Evolutionary conservation across 345 rosid species (phyloP).

Genomic region (Cardamine chenopodiifolia): DNA sequence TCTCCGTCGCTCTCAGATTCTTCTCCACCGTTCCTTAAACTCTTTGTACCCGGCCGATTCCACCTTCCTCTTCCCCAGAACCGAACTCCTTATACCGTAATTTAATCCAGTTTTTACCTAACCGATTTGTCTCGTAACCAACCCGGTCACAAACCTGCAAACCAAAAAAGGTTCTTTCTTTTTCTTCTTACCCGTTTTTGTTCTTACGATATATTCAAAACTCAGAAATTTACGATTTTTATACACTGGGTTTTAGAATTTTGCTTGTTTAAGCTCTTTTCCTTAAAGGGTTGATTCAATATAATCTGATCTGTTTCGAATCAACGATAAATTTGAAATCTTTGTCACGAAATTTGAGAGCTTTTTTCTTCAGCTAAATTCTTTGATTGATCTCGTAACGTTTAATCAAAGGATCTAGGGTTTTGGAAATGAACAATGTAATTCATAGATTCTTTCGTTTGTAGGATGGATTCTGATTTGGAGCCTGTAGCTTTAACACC

Average conservation of each 20-base stretch:
- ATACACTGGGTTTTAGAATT: conserved; percentile 14
- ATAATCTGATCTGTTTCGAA: neutral
- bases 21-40: neutral
- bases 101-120: conserved; percentile 27
- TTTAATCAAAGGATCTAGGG: conserved; percentile 22
- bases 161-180: conserved; percentile 37
- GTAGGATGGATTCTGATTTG: conserved; percentile 44
- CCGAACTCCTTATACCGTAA: conserved; percentile 41
- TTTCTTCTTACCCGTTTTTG: neutral
- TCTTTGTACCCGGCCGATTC: conserved; percentile 29
- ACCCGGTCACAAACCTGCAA: conserved; percentile 43
- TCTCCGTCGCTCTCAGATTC: conserved; percentile 21
- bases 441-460: conserved; percentile 5
- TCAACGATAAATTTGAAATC: neutral
- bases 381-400: conserved; percentile 4
- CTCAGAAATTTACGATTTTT: conserved; percentile 23
- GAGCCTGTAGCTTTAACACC: conserved; percentile 68
- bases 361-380: conserved; percentile 2
- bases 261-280: neutral
- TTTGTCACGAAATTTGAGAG: neutral
- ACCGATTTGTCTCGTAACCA: conserved; percentile 40
- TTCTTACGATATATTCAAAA: conserved; percentile 9
- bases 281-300: neutral
- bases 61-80: conserved; percentile 28
- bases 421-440: conserved; percentile 16